Percentiles rank a stretch among this genome's conserved stretches.
These are phyloP conservation scores for Entamoeba invadens DNA, from an alignment of 208 protist genomes.

Conservation along the genomic window DNA sequence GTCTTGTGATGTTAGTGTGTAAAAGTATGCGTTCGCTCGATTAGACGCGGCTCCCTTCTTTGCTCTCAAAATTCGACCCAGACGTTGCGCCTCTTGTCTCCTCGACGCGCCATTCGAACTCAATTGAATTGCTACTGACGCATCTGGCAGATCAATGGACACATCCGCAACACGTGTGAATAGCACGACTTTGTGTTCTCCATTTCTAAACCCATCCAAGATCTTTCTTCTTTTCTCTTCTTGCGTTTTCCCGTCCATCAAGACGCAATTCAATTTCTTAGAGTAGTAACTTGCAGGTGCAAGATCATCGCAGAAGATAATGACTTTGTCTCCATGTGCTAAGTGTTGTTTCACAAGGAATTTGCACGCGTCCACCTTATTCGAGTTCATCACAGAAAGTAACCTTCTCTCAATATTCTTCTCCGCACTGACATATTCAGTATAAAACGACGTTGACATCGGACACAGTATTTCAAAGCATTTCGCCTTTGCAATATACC, in stretches of 20 bases:
- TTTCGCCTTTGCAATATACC: slow-evolving; percentile 82
- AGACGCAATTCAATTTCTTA: slow-evolving; percentile 28
- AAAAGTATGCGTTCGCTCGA: not conserved
- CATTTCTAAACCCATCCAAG: slow-evolving; percentile 40
- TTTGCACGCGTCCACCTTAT: slow-evolving; percentile 50
- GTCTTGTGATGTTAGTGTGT: not conserved
- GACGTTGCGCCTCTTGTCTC: slow-evolving; percentile 48
- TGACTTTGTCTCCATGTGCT: slow-evolving; percentile 54
- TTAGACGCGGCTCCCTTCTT: not conserved
- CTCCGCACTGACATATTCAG: slow-evolving; percentile 40
- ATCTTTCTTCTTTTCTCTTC: slow-evolving; percentile 42
- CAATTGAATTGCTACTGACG: slow-evolving; percentile 90
- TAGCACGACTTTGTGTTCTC: slow-evolving; percentile 73
- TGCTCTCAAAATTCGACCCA: slow-evolving; percentile 23
- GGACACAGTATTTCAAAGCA: slow-evolving; percentile 86
- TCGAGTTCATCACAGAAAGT: slow-evolving; percentile 59
- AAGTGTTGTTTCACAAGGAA: slow-evolving; percentile 13
- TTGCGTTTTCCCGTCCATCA: slow-evolving; percentile 72
- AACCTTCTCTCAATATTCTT: slow-evolving; percentile 20
- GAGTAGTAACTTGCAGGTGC: slow-evolving; percentile 78
- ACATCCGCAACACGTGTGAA: slow-evolving; percentile 86
- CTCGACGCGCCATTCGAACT: slow-evolving; percentile 38
- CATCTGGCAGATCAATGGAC: slow-evolving; percentile 72
- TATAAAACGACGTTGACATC: slow-evolving; percentile 79
- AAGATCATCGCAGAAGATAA: slow-evolving; percentile 95